Evolutionary conservation across 2,329 filamentous ascomycete genomes (phyloP).

Genomic region (Fusarium caatingaense): DNA sequence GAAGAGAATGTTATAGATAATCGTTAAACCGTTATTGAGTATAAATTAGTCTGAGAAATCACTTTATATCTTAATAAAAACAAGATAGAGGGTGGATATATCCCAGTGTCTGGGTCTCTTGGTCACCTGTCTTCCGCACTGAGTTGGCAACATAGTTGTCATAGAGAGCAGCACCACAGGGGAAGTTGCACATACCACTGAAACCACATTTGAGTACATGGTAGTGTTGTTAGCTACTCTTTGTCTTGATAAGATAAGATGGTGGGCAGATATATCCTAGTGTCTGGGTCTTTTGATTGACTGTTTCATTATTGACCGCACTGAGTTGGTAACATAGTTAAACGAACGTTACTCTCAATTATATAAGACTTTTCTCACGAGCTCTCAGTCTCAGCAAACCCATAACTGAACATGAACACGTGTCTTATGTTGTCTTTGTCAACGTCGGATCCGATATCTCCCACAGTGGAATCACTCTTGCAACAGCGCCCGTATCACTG

Average conservation of each 20-base stretch:
- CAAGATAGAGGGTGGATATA: accelerated
- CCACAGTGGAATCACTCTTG: not conserved
- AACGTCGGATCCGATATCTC: not conserved
- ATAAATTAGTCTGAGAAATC: accelerated
- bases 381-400: not conserved
- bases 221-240: too few relatives aligned
- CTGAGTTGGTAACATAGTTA: not conserved
- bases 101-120: too few relatives aligned
- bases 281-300: not conserved
- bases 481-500: accelerated
- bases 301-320: accelerated
- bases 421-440: not conserved
- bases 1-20: accelerated
- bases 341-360: accelerated
- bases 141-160: too few relatives aligned
- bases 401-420: not conserved
- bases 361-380: accelerated
- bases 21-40: accelerated
- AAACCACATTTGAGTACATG: too few relatives aligned
- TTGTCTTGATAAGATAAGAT: too few relatives aligned
- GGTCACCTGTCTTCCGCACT: too few relatives aligned
- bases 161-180: too few relatives aligned
- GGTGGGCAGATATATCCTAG: not conserved
- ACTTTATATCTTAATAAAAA: not conserved
- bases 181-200: accelerated